Conservation (phyloP, 2,329 filamentous ascomycete species). For the Colletotrichum cereale region DNA sequence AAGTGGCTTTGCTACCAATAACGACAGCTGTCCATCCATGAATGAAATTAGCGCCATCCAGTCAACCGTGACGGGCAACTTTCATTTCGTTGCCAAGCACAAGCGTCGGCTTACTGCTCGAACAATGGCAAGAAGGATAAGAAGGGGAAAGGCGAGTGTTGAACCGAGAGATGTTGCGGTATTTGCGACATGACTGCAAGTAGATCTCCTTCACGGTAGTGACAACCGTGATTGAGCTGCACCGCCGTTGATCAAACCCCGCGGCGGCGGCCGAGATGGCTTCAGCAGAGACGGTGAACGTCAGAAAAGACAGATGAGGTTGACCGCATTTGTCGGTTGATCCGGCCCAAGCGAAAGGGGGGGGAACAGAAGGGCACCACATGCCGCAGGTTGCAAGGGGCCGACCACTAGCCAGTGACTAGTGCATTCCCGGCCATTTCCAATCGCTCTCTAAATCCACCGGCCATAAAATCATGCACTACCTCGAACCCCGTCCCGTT, state of each 20-base stretch:
- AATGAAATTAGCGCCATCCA: not conserved
- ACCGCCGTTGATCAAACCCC: not conserved
- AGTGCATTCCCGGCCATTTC: slow-evolving; percentile 31
- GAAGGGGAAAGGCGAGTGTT: not conserved
- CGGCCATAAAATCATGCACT: slow-evolving; percentile 31
- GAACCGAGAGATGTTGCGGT: not conserved
- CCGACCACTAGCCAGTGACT: slow-evolving; percentile 21
- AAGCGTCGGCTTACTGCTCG: not conserved
- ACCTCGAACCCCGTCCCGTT: slow-evolving; percentile 13
- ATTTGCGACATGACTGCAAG: not conserved
- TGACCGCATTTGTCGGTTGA: slow-evolving; percentile 39
- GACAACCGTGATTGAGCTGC: not conserved
- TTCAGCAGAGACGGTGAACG: slow-evolving; percentile 14
- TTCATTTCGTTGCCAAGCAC: not conserved
- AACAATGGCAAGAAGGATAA: not conserved
- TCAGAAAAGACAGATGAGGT: slow-evolving; percentile 36
- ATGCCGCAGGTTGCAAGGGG: slow-evolving; percentile 33
- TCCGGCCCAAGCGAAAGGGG: slow-evolving; percentile 29
- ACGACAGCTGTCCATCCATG: slow-evolving; percentile 1
- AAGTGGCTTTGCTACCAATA: not conserved
- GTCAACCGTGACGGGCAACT: not conserved
- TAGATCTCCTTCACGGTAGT: no score
- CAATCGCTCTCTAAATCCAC: slow-evolving; percentile 18
- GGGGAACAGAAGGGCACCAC: slow-evolving; percentile 7
- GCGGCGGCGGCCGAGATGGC: not conserved